Evolutionary conservation across 805 yeast genomes (phyloP).

Genomic region (Kuraishia cidri): DNA sequence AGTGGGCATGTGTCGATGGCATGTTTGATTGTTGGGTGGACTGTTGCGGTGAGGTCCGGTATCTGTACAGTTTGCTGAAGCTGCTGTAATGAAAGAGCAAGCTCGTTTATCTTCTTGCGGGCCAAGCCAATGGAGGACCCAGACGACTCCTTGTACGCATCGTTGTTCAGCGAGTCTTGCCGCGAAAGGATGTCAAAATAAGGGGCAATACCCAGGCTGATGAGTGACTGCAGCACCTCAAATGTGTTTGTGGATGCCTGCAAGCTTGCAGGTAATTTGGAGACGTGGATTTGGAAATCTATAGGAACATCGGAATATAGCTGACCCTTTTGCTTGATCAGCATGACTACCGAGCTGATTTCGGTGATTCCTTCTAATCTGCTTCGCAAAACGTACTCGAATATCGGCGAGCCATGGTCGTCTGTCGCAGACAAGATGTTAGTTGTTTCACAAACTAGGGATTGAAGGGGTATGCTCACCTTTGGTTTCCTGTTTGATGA

Average conservation of each 20-base stretch:
- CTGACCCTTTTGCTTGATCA: constrained; percentile 33
- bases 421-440: neutral
- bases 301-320: constrained; percentile 14
- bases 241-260: constrained; percentile 17
- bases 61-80: constrained; percentile 58
- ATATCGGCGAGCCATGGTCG: neutral
- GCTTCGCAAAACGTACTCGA: neutral
- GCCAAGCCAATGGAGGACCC: constrained; percentile 19
- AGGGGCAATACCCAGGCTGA: constrained; percentile 59
- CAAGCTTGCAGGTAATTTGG: constrained; percentile 19
- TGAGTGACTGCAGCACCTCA: constrained; percentile 48
- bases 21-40: constrained; percentile 41
- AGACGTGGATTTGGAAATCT: constrained; percentile 21
- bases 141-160: constrained; percentile 4
- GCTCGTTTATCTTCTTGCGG: constrained; percentile 51
- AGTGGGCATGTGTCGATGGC: constrained; percentile 15
- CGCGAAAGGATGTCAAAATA: constrained; percentile 46
- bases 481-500: neutral
- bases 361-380: neutral
- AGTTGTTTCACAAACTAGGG: neutral
- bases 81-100: constrained; percentile 58
- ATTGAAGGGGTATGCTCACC: neutral
- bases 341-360: neutral
- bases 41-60: constrained; percentile 48
- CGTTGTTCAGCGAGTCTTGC: neutral